Evolutionary conservation across 306 rosid genomes (phyloP).

Genomic region (Phaseolus lunatus): DNA sequence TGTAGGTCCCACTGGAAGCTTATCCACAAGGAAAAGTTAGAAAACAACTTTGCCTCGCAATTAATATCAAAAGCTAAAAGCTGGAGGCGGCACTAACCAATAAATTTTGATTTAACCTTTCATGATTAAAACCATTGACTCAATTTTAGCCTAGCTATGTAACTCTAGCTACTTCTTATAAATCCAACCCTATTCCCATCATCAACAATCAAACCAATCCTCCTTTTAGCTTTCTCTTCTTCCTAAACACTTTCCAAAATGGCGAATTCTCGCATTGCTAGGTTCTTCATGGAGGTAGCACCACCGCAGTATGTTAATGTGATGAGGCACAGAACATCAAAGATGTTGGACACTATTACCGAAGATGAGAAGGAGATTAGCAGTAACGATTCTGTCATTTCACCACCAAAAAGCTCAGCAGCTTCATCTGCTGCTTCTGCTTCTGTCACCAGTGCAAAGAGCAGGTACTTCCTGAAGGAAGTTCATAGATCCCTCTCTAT

Average conservation of each 20-base stretch:
- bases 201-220: constrained; percentile 31
- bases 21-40: constrained; percentile 31
- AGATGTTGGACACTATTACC: constrained; percentile 85
- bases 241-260: constrained; percentile 41
- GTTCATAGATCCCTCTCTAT: constrained; percentile 60
- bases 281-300: constrained; percentile 87
- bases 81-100: constrained; percentile 66
- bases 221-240: background rate
- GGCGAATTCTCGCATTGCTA: constrained; percentile 81
- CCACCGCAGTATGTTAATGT: constrained; percentile 91
- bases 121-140: constrained; percentile 49
- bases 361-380: constrained; percentile 81
- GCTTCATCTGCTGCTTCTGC: constrained; percentile 42
- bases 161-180: constrained; percentile 40
- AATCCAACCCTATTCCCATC: constrained; percentile 48
- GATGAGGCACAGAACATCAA: constrained; percentile 77
- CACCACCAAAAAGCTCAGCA: constrained; percentile 38
- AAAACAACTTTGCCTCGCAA: constrained; percentile 26
- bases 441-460: constrained; percentile 45
- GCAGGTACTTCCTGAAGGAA: constrained; percentile 51
- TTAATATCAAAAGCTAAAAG: constrained; percentile 65
- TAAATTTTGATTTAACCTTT: constrained; percentile 45
- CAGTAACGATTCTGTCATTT: constrained; percentile 38
- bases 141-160: constrained; percentile 44
- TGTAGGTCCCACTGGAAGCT: constrained; percentile 33